These are phyloP conservation scores for Arctostaphylos glauca DNA, from an alignment of 148 eudicot genomes.

Conservation along the genomic window DNA sequence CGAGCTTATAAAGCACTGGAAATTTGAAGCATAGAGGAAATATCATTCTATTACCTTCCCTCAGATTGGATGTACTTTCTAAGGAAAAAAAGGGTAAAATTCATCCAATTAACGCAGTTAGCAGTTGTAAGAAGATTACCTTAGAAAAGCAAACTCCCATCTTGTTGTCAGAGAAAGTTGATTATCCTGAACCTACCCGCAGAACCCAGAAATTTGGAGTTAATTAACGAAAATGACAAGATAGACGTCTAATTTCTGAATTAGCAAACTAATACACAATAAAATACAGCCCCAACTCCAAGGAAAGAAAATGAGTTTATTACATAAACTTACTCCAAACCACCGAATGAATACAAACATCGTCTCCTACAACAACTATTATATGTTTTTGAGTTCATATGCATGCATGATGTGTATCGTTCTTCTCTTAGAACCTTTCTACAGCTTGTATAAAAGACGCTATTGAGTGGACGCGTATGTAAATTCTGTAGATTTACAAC, in stretches of 20 bases:
- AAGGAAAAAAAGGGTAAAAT: background rate
- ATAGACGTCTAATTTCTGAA: background rate
- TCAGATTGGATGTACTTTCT: background rate
- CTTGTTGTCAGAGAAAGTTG: conserved; percentile 5
- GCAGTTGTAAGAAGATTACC: conserved; percentile 11
- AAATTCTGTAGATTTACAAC: background rate
- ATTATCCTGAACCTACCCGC: conserved; percentile 8
- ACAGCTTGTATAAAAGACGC: background rate
- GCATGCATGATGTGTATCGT: background rate
- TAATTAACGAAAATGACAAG: background rate
- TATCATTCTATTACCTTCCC: background rate
- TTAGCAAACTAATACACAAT: background rate
- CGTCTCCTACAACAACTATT: conserved; percentile 1
- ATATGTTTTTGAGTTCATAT: background rate
- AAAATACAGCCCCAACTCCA: background rate
- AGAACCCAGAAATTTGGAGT: conserved; percentile 12
- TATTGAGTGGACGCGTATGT: background rate
- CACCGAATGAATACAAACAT: background rate
- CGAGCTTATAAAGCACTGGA: background rate
- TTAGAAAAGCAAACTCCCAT: conserved; percentile 29
- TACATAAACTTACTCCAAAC: background rate
- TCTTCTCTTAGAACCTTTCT: background rate
- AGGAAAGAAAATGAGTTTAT: background rate
- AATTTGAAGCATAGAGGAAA: background rate
- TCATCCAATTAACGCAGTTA: too few relatives aligned